Evolutionary conservation across 768 basidiomycete genomes (phyloP), one percentile per base, ranked within the genome.

Genomic region (Termitomyces sp.): DNA sequence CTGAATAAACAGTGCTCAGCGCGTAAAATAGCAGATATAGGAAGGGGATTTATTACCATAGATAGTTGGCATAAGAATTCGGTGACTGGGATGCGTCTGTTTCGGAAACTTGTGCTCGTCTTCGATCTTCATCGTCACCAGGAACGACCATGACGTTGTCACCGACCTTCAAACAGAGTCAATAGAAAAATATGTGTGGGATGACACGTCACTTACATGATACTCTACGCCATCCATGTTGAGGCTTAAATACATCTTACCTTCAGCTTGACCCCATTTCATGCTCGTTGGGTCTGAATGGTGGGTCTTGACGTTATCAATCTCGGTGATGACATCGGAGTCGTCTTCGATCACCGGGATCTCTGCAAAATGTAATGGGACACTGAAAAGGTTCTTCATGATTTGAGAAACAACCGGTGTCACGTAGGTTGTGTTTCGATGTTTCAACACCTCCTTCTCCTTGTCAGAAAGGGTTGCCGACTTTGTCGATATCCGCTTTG

Each of bases 91-190:
- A 71, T 15, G 68, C 69, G 35, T 69, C 66, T 14, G 70, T 64
- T 9, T 60, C 42, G 14, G 79, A 77, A 61, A 73, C 75, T 46
- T 69, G 68, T 17, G 73, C 74, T 7, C 81, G 70, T 30, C 58
- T 64, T 55, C 53, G 65, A 54, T 82, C 68, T 34, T 69, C 69
- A 53, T 84, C 82, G 32, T 71, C 58, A 1, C 85, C 87, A 11
- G 80, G 80, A 57, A 77, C 74, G 2, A 88, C 82, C 74, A 86
- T 81, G 0, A 88, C 79, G 46, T 77, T 65, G 56, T 89, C 84
- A 11, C 85, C 85, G 42, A 76, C 69, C 87, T 89, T 44, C 1
- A n/a, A 17, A 28, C 8, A 45, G 2, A 24, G 21, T 56, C n/a
- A 30, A 44, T 28, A 28, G 15, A 9, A 32, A 5, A 9, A 1